phyloP scores from a whole-genome alignment of 495 filamentous ascomycete species.

The Alectoria sarmentosa region DNA sequence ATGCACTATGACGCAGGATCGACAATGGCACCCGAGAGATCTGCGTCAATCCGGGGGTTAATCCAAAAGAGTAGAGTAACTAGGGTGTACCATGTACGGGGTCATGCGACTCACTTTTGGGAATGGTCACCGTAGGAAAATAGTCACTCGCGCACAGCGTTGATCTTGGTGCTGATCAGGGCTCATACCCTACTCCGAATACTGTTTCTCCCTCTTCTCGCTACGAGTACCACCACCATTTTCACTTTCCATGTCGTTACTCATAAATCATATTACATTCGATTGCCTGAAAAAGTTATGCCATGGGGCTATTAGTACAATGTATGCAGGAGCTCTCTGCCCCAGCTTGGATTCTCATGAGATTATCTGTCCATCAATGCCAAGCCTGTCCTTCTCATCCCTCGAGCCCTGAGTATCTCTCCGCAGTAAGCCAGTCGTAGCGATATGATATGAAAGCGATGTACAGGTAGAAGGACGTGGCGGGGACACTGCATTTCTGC shows the following conservation, averaged over 20 bases:
- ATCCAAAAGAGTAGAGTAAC: too few relatives aligned
- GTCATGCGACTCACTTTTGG: too few relatives aligned
- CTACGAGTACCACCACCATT: too few relatives aligned
- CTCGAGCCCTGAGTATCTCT: neutral
- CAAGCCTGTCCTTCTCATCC: neutral
- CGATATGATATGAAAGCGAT: neutral
- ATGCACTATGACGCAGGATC: neutral
- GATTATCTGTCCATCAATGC: neutral
- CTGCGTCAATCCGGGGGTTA: too few relatives aligned
- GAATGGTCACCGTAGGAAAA: too few relatives aligned
- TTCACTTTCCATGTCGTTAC: too few relatives aligned
- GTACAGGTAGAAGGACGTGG: neutral
- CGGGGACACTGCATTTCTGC: neutral
- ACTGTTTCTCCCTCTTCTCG: too few relatives aligned
- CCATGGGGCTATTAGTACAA: neutral
- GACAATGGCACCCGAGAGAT: slow-evolving; percentile 2
- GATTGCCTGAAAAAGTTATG: neutral
- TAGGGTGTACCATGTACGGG: too few relatives aligned
- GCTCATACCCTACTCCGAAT: too few relatives aligned
- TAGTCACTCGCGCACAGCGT: too few relatives aligned
- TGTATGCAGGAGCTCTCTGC: neutral
- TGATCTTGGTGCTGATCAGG: too few relatives aligned
- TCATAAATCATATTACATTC: neutral
- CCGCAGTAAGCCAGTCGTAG: neutral
- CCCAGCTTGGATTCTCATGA: neutral